A percentile compares a stretch with the other conserved stretches of the same genome.
Evolutionary conservation across 768 basidiomycete genomes (phyloP).

Genomic region (Serendipita sp.): DNA sequence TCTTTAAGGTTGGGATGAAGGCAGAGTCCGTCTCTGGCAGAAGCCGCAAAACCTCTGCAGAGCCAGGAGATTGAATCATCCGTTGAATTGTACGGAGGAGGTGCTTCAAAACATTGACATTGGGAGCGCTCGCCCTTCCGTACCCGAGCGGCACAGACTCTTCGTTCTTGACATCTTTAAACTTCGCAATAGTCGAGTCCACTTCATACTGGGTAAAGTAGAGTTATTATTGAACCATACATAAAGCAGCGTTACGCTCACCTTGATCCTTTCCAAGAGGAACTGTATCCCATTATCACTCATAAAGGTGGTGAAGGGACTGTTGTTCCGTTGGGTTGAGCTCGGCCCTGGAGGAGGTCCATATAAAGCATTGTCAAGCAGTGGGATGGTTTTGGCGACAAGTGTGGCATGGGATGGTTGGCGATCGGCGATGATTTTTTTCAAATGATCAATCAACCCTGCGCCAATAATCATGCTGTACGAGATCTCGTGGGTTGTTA

Average conservation of each 20-base stretch:
- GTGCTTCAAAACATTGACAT: constrained; percentile 66
- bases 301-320: not conserved
- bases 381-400: constrained; percentile 78
- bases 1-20: constrained; percentile 69
- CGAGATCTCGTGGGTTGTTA: constrained; percentile 70
- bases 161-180: constrained; percentile 25
- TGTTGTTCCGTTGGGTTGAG: not conserved
- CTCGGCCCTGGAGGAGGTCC: constrained; percentile 21
- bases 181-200: constrained; percentile 45
- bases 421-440: constrained; percentile 76
- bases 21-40: constrained; percentile 65
- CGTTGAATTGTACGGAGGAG: constrained; percentile 84
- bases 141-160: not conserved
- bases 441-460: constrained; percentile 74
- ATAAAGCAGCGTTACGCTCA: not conserved
- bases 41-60: constrained; percentile 85
- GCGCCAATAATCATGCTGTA: constrained; percentile 92
- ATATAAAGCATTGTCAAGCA: constrained; percentile 86
- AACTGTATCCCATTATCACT: constrained; percentile 1
- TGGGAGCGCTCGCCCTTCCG: not conserved
- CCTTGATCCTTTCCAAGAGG: constrained; percentile 5
- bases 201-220: constrained; percentile 40
- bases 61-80: constrained; percentile 93
- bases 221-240: not conserved
- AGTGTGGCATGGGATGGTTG: constrained; percentile 52